Evolutionary conservation across 768 basidiomycete genomes (phyloP), one percentile per base, ranked within the genome.

Genomic region (Pholiota molesta): DNA sequence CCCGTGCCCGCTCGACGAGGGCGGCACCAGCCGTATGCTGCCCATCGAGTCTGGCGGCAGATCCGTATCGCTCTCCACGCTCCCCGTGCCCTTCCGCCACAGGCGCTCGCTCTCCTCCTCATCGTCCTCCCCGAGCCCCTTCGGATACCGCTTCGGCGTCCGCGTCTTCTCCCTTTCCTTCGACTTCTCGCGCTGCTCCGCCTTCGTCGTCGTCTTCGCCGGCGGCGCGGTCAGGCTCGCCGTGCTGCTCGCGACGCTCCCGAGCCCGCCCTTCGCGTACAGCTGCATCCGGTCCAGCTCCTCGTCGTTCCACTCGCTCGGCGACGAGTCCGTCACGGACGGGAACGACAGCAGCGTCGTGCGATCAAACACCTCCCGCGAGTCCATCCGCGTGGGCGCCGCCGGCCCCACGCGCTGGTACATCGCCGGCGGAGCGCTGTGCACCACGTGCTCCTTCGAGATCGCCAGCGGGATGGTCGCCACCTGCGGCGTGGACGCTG

Each of bases 21-120:
- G 55, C 42, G 61, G 64, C 13, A 70, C 69, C 11, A 70, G 67
- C 23, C 67, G 55, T 52, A 70, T 65, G 19, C 69, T 66, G 16
- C 67, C 67, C 56, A 47, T 52, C 33, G 63, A 64, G 2, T 62
- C 61, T 40, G 65, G 58, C 26, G 61, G 52, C 10, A 55, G 21
- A 0, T 49, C 57, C 33, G 26, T 49, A 21, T 59, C 63, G 52
- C 57, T 57, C 35, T 58, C 63, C 33, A 68, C 66, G 26, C 65
- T 66, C 17, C 45, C 55, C 37, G 58, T 29, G 14, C 37, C 61
- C 55, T 68, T 69, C 31, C 63, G 59, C 83, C 83, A 86, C 58
- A 90, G 66, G 53, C 86, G 81, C 55, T 82, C 71, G 58, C 84
- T 86, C 74, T 90, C 89, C 59, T 89, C 89, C 53, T 72, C 70